A percentile compares a stretch with the other conserved stretches of the same genome.
Evolutionary conservation across 352 stramenopile species (phyloP).

Genomic region (Phytopythium cucurbitacearum): DNA sequence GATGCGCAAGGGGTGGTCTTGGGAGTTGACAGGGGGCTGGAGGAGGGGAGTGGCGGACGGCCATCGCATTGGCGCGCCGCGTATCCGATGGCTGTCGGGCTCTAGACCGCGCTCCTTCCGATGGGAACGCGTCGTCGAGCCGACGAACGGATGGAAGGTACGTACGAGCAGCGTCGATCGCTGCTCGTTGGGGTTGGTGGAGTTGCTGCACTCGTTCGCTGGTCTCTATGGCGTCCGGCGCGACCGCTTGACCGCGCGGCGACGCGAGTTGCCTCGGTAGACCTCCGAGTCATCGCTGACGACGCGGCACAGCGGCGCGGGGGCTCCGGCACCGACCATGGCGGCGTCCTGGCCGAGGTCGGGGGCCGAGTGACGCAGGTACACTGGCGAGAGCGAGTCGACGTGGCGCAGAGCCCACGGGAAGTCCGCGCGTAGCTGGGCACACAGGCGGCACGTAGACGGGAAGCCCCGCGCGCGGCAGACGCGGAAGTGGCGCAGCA

Average conservation of each 20-base stretch:
- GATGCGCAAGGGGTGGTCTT: no score
- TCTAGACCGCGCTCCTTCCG: no score
- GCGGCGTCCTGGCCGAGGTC: not conserved
- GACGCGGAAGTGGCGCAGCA: constrained; percentile 44
- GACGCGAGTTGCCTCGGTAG: not conserved
- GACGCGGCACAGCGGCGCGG: constrained; percentile 9
- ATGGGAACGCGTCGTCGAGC: no score
- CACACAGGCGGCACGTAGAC: constrained; percentile 23
- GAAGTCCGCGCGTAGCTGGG: constrained; percentile 20
- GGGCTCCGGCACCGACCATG: not conserved
- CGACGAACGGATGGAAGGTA: no score
- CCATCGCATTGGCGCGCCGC: no score
- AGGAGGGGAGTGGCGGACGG: no score
- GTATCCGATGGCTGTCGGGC: no score
- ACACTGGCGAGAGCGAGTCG: constrained; percentile 32
- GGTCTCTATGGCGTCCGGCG: not conserved
- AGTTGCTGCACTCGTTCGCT: no score
- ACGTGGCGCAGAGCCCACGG: constrained; percentile 31
- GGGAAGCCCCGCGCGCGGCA: constrained; percentile 25
- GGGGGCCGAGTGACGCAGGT: constrained; percentile 3
- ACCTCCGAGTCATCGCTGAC: constrained; percentile 13
- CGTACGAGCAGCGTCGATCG: no score
- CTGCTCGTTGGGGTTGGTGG: no score
- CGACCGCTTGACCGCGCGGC: not conserved
- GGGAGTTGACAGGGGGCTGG: no score